Evolutionary conservation across 75 land plant species (phyloP).

Genomic region (Larix kaempferi): DNA sequence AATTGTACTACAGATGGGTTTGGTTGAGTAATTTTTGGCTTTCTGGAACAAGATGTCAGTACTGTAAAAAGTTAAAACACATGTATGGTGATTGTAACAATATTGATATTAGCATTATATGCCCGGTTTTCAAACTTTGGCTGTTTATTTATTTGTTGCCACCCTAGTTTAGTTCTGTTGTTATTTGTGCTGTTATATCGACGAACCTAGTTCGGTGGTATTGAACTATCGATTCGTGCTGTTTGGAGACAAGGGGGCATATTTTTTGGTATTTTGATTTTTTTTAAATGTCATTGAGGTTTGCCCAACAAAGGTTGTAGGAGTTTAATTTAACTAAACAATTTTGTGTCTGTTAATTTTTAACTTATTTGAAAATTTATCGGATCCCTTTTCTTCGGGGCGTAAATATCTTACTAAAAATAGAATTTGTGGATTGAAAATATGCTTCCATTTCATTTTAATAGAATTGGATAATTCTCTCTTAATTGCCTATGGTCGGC

Average conservation of each 20-base stretch:
- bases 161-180: neutral
- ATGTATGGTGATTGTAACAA: neutral
- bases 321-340: neutral
- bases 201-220: neutral
- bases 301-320: neutral
- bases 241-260: neutral
- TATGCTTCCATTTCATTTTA: too few relatives aligned
- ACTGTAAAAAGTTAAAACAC: neutral
- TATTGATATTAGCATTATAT: neutral
- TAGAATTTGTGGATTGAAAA: too few relatives aligned
- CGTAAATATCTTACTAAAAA: too few relatives aligned
- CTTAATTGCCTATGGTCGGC: too few relatives aligned
- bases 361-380: too few relatives aligned
- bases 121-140: neutral
- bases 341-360: neutral
- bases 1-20: constrained; percentile 7
- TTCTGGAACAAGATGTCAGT: neutral
- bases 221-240: neutral
- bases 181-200: neutral
- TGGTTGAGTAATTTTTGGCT: neutral
- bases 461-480: too few relatives aligned
- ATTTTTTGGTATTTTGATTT: neutral
- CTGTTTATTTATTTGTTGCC: neutral
- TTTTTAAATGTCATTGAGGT: neutral
- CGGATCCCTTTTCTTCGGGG: too few relatives aligned